A percentile compares a stretch with the other conserved stretches of the same genome.
These are phyloP conservation scores for Erodium chrysanthum DNA, from an alignment of 441 rosid genomes.

Conservation along the genomic window DNA sequence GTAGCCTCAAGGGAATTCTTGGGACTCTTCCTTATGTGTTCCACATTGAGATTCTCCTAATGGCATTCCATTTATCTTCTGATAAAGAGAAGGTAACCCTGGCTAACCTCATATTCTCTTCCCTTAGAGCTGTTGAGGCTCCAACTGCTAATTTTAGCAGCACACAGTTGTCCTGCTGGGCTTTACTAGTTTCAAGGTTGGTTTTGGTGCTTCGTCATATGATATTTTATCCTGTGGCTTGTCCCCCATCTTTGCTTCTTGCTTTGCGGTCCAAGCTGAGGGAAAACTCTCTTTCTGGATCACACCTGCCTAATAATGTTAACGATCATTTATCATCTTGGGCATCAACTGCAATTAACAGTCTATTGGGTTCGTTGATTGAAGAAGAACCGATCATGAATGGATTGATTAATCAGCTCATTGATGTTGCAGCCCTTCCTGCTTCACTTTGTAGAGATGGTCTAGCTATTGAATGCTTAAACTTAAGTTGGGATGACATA, in stretches of 20 bases:
- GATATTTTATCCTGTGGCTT: conserved; percentile 56
- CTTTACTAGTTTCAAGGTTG: conserved; percentile 80
- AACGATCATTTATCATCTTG: conserved; percentile 66
- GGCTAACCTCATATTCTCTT: conserved; percentile 48
- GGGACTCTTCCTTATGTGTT: conserved; percentile 75
- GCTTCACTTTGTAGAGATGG: conserved; percentile 51
- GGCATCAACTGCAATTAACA: conserved; percentile 49
- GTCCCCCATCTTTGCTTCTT: conserved; percentile 70
- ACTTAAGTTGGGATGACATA: conserved; percentile 51
- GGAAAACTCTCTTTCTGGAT: conserved; percentile 46
- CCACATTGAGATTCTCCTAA: conserved; percentile 88
- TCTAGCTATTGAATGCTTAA: conserved; percentile 37
- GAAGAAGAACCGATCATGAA: conserved; percentile 53
- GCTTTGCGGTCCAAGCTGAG: conserved; percentile 74
- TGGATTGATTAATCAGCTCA: conserved; percentile 58
- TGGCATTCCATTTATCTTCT: conserved; percentile 91
- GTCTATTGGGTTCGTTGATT: conserved; percentile 40
- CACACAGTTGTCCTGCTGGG: conserved; percentile 78
- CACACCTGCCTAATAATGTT: conserved; percentile 30
- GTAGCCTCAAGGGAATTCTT: conserved; percentile 54
- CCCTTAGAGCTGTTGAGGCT: conserved; percentile 40
- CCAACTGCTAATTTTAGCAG: conserved; percentile 36
- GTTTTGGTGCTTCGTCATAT: conserved; percentile 80
- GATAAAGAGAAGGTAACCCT: conserved; percentile 60
- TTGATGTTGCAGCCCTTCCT: conserved; percentile 59